Conservation (phyloP, 1,284 basidiomycete genomes). For the Ceratobasidium sp. region DNA sequence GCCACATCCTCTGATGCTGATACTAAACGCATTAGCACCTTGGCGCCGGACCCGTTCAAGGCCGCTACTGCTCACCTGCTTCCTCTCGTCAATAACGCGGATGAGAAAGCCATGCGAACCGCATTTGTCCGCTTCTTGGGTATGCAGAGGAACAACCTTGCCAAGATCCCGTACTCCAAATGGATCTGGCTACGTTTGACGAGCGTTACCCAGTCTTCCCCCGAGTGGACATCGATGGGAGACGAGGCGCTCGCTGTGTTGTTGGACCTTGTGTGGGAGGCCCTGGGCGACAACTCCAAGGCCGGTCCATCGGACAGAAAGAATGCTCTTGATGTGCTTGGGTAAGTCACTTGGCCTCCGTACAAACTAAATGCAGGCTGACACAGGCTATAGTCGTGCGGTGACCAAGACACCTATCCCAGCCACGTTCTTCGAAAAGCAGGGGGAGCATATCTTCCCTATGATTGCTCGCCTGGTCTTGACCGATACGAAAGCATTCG, state of each 20-base stretch:
- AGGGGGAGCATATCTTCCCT: constrained; percentile 35
- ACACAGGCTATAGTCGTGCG: constrained; percentile 6
- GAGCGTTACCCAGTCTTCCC: constrained; percentile 15
- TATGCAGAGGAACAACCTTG: constrained; percentile 31
- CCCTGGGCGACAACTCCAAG: constrained; percentile 24
- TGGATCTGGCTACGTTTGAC: constrained; percentile 29
- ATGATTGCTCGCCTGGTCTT: constrained; percentile 30
- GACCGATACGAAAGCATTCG: constrained; percentile 24
- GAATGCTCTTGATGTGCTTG: constrained; percentile 19
- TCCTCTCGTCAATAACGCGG: neutral
- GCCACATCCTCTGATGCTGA: constrained; percentile 15
- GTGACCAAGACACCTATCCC: constrained; percentile 17
- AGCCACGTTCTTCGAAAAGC: constrained; percentile 18
- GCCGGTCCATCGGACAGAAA: constrained; percentile 24
- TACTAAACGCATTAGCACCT: constrained; percentile 10
- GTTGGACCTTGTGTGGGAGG: constrained; percentile 32
- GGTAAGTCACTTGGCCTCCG: neutral
- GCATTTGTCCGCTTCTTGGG: constrained; percentile 30
- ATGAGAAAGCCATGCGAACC: constrained; percentile 17
- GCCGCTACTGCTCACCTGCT: constrained; percentile 17
- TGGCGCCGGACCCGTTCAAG: constrained; percentile 31
- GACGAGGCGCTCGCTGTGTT: constrained; percentile 22
- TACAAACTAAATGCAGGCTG: neutral
- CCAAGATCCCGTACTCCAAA: constrained; percentile 22
- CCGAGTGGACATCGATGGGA: constrained; percentile 25